These are phyloP conservation scores for Fallopia convolvulus DNA, from an alignment of 148 eudicot genomes.

Conservation along the genomic window DNA sequence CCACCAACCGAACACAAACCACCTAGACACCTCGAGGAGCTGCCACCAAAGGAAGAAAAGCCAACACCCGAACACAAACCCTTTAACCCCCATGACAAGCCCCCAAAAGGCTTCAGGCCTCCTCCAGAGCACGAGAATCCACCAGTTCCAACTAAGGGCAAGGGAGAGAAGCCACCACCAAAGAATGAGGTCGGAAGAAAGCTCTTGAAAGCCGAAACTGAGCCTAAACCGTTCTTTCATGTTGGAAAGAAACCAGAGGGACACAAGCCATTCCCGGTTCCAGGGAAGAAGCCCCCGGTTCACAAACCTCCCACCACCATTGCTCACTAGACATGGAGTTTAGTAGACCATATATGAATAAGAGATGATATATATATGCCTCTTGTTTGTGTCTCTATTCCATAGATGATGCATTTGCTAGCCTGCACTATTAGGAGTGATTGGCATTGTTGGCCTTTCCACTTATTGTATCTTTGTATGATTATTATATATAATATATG, in stretches of 20 bases:
- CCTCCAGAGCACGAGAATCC: not conserved
- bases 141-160: not conserved
- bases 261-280: not conserved
- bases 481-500: not conserved
- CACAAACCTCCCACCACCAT: slow-evolving; percentile 5
- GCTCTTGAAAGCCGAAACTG: not conserved
- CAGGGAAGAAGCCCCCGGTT: not conserved
- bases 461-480: not conserved
- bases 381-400: not conserved
- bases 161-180: slow-evolving; percentile 6
- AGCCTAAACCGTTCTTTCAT: not conserved
- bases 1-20: too few species aligned
- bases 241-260: not conserved
- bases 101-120: not conserved
- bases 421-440: not conserved
- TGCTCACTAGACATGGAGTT: slow-evolving; percentile 1
- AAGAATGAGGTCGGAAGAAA: not conserved
- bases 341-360: not conserved
- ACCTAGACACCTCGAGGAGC: too few species aligned
- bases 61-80: not conserved
- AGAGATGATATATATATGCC: slow-evolving; percentile 1
- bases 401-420: not conserved
- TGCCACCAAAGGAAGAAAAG: not conserved
- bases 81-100: not conserved
- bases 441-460: too few species aligned